Evolutionary conservation across 1,139 yeast genomes (phyloP).

Genomic region (Sugiyamaella pinicola): DNA sequence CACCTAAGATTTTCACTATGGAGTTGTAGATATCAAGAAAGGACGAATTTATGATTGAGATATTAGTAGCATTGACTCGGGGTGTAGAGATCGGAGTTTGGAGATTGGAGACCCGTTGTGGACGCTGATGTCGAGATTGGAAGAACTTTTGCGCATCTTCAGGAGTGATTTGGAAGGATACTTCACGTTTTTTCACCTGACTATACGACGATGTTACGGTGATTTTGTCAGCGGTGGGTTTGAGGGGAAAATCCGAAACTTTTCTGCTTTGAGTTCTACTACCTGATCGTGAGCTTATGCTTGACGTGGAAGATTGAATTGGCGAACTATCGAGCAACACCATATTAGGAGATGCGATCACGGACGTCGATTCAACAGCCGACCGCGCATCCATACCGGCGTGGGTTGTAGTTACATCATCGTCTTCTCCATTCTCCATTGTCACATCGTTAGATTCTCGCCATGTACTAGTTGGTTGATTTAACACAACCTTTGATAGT

Average conservation of each 20-base stretch:
- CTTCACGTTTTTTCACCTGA: slow-evolving; percentile 27
- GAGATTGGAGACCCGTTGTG: slow-evolving; percentile 1
- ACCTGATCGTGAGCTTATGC: not conserved
- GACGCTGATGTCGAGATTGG: slow-evolving; percentile 1
- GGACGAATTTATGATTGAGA: slow-evolving; percentile 38
- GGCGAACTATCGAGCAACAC: not conserved
- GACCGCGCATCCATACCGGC: not conserved
- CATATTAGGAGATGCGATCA: not conserved
- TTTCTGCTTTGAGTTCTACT: not conserved
- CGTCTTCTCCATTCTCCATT: not conserved
- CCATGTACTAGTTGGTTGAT: not conserved
- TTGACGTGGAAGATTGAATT: not conserved
- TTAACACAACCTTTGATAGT: slow-evolving; percentile 5
- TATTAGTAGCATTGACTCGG: slow-evolving; percentile 33
- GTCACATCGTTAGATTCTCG: slow-evolving; percentile 4
- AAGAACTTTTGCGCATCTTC: slow-evolving; percentile 20
- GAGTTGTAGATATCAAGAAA: slow-evolving; percentile 39
- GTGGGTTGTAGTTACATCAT: not conserved
- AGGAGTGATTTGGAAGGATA: slow-evolving; percentile 29
- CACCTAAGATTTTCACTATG: slow-evolving; percentile 41
- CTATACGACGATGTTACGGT: slow-evolving; percentile 22
- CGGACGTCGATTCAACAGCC: not conserved
- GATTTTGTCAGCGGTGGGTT: slow-evolving; percentile 9
- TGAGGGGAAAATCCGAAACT: not conserved
- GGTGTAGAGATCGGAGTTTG: slow-evolving; percentile 11